phyloP scores from a whole-genome alignment of 2,329 filamentous ascomycete genomes.

The Aspergillus ibericus region DNA sequence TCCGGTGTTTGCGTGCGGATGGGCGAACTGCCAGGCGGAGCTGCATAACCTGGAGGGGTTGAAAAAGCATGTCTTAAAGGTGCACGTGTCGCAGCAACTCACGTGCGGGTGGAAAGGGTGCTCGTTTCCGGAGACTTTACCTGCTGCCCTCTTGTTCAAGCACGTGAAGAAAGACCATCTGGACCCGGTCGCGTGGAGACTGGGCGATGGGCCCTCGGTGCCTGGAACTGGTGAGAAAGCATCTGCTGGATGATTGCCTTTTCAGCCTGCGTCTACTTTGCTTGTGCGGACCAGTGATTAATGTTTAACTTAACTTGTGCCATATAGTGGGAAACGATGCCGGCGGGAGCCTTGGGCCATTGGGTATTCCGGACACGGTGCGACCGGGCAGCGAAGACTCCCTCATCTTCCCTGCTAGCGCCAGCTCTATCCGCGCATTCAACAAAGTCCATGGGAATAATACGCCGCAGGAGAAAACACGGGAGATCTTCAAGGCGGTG shows the following conservation, averaged over 20 bases:
- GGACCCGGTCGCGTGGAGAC: conserved; percentile 54
- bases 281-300: conserved; percentile 10
- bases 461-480: conserved; percentile 48
- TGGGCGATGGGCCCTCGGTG: conserved; percentile 60
- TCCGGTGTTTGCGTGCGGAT: conserved; percentile 57
- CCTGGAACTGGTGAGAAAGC: conserved; percentile 56
- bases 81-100: conserved; percentile 46
- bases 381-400: conserved; percentile 28
- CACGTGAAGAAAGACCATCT: conserved; percentile 57
- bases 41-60: conserved; percentile 63
- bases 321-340: conserved; percentile 18
- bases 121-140: conserved; percentile 16
- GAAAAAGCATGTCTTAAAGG: conserved; percentile 58
- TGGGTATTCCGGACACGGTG: conserved; percentile 48
- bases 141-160: conserved; percentile 45
- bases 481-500: conserved; percentile 47
- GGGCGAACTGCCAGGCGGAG: conserved; percentile 57
- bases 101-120: conserved; percentile 30
- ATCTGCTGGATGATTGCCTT: conserved; percentile 27
- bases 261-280: conserved; percentile 3
- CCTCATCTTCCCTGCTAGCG: conserved; percentile 39
- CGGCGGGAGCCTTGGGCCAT: conserved; percentile 23
- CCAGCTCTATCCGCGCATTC: conserved; percentile 39
- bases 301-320: conserved; percentile 11
- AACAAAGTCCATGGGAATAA: conserved; percentile 45